Evolutionary conservation across 768 basidiomycete genomes (phyloP).

Genomic region (Rhizopogon rudus): DNA sequence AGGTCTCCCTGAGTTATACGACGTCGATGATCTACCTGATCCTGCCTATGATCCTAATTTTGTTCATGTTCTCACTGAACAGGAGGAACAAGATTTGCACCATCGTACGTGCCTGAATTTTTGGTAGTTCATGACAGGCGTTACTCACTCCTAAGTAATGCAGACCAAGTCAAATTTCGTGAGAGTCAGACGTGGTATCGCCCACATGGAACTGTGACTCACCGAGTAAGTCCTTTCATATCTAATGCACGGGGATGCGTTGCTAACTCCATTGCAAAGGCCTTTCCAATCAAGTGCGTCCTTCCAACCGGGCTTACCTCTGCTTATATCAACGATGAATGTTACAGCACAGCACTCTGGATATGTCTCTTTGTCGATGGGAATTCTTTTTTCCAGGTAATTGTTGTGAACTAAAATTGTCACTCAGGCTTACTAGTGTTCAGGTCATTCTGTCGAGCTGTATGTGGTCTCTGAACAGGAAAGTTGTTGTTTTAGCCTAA

Average conservation of each 20-base stretch:
- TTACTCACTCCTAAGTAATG: conserved; percentile 2
- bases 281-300: conserved; percentile 56
- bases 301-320: not conserved
- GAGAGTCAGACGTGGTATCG: conserved; percentile 82
- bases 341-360: conserved; percentile 54
- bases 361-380: conserved; percentile 71
- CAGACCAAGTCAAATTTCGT: conserved; percentile 67
- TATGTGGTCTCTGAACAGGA: conserved; percentile 81
- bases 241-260: conserved; percentile 1
- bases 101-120: conserved; percentile 42
- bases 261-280: conserved; percentile 32
- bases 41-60: conserved; percentile 67
- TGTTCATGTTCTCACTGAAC: conserved; percentile 62
- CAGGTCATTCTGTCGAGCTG: conserved; percentile 64
- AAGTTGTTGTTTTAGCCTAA: conserved; percentile 3
- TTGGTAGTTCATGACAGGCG: not conserved
- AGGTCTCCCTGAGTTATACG: conserved; percentile 63
- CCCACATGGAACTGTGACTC: conserved; percentile 80
- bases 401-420: not conserved
- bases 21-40: conserved; percentile 79
- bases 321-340: not conserved
- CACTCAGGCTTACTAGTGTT: not conserved
- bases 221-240: conserved; percentile 42
- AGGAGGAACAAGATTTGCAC: conserved; percentile 60
- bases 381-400: conserved; percentile 78